These are phyloP conservation scores for Tolypocladium inflatum DNA, from an alignment of 2,329 filamentous ascomycete genomes.

Conservation along the genomic window DNA sequence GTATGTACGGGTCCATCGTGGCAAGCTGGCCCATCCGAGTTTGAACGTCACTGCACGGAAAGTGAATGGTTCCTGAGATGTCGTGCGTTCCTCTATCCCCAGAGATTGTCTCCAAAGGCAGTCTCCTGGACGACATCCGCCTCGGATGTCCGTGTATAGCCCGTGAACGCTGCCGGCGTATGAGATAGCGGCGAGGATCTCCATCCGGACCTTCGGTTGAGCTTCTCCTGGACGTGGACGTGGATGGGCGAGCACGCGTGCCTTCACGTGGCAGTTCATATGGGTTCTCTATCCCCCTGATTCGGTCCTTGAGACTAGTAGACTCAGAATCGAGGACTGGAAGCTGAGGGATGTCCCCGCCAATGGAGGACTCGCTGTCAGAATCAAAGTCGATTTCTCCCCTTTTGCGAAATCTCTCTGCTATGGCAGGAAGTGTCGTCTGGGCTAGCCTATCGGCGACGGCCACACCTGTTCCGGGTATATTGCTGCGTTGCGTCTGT, in stretches of 20 bases:
- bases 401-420: not conserved
- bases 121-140: slow-evolving; percentile 10
- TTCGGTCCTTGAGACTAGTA: no score
- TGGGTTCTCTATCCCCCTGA: not conserved
- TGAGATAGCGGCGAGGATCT: slow-evolving; percentile 11
- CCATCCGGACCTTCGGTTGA: not conserved
- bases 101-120: slow-evolving; percentile 17
- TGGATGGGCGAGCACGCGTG: not conserved
- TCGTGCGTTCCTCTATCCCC: slow-evolving; percentile 7
- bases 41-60: slow-evolving; percentile 2
- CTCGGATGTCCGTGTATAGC: slow-evolving; percentile 9
- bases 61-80: slow-evolving; percentile 1
- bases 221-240: not conserved
- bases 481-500: not conserved
- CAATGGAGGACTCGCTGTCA: not conserved
- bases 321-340: not conserved
- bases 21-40: slow-evolving; percentile 5
- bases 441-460: not conserved
- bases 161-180: slow-evolving; percentile 9
- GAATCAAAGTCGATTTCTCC: not conserved
- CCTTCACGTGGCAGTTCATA: not conserved
- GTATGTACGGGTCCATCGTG: slow-evolving; percentile 2
- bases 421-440: not conserved
- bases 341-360: not conserved
- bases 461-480: not conserved